A percentile compares a stretch with the other conserved stretches of the same genome.
phyloP scores from a whole-genome alignment of 768 basidiomycete species.

The Collybia nuda region DNA sequence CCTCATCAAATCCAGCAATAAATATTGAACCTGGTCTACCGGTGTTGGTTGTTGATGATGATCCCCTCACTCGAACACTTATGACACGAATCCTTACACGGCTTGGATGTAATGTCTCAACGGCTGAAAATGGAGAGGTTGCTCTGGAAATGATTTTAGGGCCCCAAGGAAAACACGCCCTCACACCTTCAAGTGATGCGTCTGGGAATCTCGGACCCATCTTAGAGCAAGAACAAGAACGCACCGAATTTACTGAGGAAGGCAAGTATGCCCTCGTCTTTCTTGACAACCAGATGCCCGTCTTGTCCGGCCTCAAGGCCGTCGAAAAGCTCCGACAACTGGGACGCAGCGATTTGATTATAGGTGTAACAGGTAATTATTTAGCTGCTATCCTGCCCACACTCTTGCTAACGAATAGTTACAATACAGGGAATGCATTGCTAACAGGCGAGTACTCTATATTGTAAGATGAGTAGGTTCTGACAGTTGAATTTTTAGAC shows the following conservation, averaged over 20 bases:
- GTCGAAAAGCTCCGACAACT: slow-evolving; percentile 63
- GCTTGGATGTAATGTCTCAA: slow-evolving; percentile 74
- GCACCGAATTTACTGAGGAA: slow-evolving; percentile 22
- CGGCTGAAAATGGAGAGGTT: slow-evolving; percentile 81
- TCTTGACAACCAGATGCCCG: slow-evolving; percentile 80
- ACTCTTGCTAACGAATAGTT: background rate
- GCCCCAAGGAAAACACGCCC: slow-evolving; percentile 16
- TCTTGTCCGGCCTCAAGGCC: slow-evolving; percentile 72
- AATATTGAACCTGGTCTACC: slow-evolving; percentile 52
- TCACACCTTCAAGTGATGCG: slow-evolving; percentile 40
- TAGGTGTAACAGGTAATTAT: slow-evolving; percentile 69
- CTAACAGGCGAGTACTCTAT: slow-evolving; percentile 35
- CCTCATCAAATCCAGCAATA: slow-evolving; percentile 32
- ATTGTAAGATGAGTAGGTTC: background rate
- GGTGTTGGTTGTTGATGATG: slow-evolving; percentile 85
- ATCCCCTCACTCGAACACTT: slow-evolving; percentile 72
- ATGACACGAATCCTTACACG: slow-evolving; percentile 81
- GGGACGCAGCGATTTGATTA: slow-evolving; percentile 75
- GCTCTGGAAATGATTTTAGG: slow-evolving; percentile 74
- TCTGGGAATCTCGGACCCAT: slow-evolving; percentile 35
- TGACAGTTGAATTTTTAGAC: slow-evolving; percentile 35
- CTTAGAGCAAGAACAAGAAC: slow-evolving; percentile 30
- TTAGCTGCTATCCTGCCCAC: background rate
- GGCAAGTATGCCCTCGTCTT: slow-evolving; percentile 48
- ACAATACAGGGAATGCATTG: slow-evolving; percentile 48